Evolutionary conservation across 768 basidiomycete species (phyloP), one percentile per base, ranked within the genome.

Genomic region (Mrakia frigida): DNA sequence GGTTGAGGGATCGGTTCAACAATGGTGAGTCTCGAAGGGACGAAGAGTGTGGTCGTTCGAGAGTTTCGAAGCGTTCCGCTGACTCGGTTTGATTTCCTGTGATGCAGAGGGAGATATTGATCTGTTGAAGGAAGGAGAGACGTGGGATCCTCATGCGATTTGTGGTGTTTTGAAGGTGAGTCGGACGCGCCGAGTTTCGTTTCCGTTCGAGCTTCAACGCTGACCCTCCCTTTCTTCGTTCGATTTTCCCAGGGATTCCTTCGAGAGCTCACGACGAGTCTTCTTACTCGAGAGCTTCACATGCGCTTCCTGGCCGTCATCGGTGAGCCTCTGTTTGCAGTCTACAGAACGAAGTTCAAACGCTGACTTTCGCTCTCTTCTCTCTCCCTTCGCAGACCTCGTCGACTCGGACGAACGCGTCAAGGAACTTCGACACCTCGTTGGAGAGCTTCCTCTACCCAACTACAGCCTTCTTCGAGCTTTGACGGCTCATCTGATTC

Each of bases 121-220:
- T 82, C 87, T 99, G 16, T 85, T 96, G 52, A 89, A 87, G 52
- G 89, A 90, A 13, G 92, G 94, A 82, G 95, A 97, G 81, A 92
- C 91, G 80, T 97, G 93, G 92, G 97, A 99, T 85, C 94, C 93
- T 61, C 95, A 99, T 83, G 97, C 97, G 52, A 92, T 99, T 78
- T 92, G 97, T 69, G 97, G 96, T 5, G 86, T 99, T 78, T 86
- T 99, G 77, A 99, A 99, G 73, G 73, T 74, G 16, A 25, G 61
- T 50, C 46, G 46, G 3, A 2, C 46, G 13, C 28, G 33, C n/a
- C n/a, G n/a, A n/a, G n/a, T 56, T 11, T 23, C 9, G 6, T 10
- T 13, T 53, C 25, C 25, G 31, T 28, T 37, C 31, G 11, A 37
- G 50, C 37, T 73, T 14, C 35, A 33, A 59, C 11, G 5, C 31